Conservation (phyloP, 2,329 filamentous ascomycete genomes). For the Fusarium duplospermum region DNA sequence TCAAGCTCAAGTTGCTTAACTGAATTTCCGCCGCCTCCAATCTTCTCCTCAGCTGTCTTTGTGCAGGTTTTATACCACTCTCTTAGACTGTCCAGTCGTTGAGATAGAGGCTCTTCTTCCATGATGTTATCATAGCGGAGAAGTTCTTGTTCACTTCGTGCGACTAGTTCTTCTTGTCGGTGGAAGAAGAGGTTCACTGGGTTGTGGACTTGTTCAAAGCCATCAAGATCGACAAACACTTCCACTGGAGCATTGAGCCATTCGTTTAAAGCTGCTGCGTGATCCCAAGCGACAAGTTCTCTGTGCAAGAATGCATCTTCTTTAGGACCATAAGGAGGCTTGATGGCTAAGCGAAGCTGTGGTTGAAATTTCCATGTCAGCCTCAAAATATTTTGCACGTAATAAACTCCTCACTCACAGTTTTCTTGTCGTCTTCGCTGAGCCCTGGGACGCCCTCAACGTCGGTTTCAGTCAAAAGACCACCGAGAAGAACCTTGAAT, state of each 20-base stretch:
- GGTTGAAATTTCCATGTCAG: neutral
- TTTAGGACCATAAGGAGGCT: slow-evolving; percentile 22
- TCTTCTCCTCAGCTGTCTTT: neutral
- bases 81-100: slow-evolving; percentile 17
- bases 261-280: slow-evolving; percentile 28
- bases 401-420: slow-evolving; percentile 19
- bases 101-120: neutral
- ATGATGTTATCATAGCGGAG: slow-evolving; percentile 25
- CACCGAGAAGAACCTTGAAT: slow-evolving; percentile 38
- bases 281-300: slow-evolving; percentile 36
- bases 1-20: slow-evolving; percentile 15
- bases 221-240: slow-evolving; percentile 52
- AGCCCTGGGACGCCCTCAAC: slow-evolving; percentile 20
- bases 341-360: slow-evolving; percentile 34
- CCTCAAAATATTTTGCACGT: neutral
- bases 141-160: slow-evolving; percentile 32
- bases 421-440: slow-evolving; percentile 14
- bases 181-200: slow-evolving; percentile 63
- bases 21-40: slow-evolving; percentile 2
- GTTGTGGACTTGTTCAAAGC: slow-evolving; percentile 52
- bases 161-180: slow-evolving; percentile 41
- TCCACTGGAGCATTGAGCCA: slow-evolving; percentile 40
- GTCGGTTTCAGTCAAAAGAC: slow-evolving; percentile 30
- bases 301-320: slow-evolving; percentile 34
- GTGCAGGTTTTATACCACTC: slow-evolving; percentile 36